Conservation (phyloP, 257 asterid genomes). For the Lavandula angustifolia region DNA sequence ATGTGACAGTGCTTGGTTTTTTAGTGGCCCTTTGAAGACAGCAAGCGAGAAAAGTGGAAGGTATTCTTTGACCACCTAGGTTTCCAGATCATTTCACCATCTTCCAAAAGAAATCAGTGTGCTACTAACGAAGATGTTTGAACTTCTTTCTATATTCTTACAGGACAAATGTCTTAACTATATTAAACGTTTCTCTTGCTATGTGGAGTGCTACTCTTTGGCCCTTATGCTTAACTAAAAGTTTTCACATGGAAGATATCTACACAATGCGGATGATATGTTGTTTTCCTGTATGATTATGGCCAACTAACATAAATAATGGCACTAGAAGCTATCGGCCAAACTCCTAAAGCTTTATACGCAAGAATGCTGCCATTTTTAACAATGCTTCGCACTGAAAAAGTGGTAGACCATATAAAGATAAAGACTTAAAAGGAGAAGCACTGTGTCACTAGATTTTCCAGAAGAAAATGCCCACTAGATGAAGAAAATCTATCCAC, state of each 20-base stretch:
- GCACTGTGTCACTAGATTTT: neutral
- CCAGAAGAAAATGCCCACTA: neutral
- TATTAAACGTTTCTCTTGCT: slow-evolving; percentile 16
- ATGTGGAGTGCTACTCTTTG: neutral
- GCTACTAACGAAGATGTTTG: neutral
- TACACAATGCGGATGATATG: slow-evolving; percentile 1
- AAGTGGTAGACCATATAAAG: slow-evolving; percentile 22
- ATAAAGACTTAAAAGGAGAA: slow-evolving; percentile 4
- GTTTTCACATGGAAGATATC: slow-evolving; percentile 9
- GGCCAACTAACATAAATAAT: slow-evolving; percentile 28
- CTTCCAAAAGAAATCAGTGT: slow-evolving; percentile 1
- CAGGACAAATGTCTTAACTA: slow-evolving; percentile 4
- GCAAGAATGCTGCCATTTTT: slow-evolving; percentile 29
- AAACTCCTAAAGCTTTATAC: neutral
- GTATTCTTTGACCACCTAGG: slow-evolving; percentile 17
- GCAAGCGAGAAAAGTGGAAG: slow-evolving; percentile 14
- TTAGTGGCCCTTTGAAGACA: neutral
- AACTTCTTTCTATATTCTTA: neutral
- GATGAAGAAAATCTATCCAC: slow-evolving; percentile 1
- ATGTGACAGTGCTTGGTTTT: neutral
- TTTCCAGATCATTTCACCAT: slow-evolving; percentile 6
- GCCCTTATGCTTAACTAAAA: slow-evolving; percentile 6
- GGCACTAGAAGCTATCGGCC: slow-evolving; percentile 7
- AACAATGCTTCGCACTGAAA: slow-evolving; percentile 28
- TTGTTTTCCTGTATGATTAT: neutral